Percentiles rank a stretch among this genome's conserved stretches.
phyloP scores from a whole-genome alignment of 192 early-diverging fungal species.

The Coemansia brasiliensis region DNA sequence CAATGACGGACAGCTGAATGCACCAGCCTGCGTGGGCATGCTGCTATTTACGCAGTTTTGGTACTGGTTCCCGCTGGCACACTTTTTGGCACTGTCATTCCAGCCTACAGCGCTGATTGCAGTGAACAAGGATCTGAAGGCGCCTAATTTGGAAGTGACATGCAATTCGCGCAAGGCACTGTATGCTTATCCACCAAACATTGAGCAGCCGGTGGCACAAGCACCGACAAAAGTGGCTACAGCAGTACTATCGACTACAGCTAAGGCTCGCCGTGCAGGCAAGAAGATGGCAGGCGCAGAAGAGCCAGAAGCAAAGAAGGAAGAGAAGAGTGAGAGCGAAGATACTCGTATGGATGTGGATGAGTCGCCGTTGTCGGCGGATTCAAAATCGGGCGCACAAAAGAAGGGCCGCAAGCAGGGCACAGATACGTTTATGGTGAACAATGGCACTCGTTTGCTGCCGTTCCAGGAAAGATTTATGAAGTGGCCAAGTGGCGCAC shows the following conservation, averaged over 20 bases:
- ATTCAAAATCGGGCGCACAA: constrained; percentile 15
- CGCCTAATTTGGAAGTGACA: constrained; percentile 81
- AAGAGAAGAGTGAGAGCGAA: constrained; percentile 13
- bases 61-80: constrained; percentile 99
- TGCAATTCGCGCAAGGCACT: constrained; percentile 86
- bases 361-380: constrained; percentile 5
- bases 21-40: constrained; percentile 97
- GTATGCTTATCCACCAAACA: constrained; percentile 90
- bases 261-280: constrained; percentile 84
- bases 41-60: constrained; percentile 98
- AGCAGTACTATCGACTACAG: constrained; percentile 94
- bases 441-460: constrained; percentile 86
- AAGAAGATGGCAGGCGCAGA: constrained; percentile 62
- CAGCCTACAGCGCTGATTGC: constrained; percentile 95
- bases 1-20: constrained; percentile 83
- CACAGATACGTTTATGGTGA: constrained; percentile 75
- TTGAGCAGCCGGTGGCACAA: constrained; percentile 66
- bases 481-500: constrained; percentile 77
- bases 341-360: constrained; percentile 44
- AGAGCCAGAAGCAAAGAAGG: not conserved
- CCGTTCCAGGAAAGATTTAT: constrained; percentile 86
- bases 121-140: constrained; percentile 81
- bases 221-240: constrained; percentile 72
- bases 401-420: constrained; percentile 60
- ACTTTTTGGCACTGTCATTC: constrained; percentile 93